phyloP scores from a whole-genome alignment of 2,329 filamentous ascomycete species.

The Fusarium verrucosum region DNA sequence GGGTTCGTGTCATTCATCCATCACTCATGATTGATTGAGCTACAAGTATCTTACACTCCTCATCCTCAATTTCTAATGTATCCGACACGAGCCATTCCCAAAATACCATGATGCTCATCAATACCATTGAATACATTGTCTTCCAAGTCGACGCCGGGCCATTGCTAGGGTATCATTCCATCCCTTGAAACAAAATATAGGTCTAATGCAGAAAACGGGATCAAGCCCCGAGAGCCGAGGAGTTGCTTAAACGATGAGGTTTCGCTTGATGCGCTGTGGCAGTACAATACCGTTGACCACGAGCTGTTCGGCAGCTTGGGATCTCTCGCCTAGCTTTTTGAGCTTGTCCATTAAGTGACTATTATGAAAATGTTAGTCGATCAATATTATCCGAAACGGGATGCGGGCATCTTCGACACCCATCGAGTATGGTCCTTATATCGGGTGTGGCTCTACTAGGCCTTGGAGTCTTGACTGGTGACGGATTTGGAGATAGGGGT shows the following conservation, averaged over 20 bases:
- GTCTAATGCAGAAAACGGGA: constrained; percentile 1
- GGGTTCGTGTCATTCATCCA: constrained; percentile 4
- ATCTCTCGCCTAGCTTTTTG: constrained; percentile 56
- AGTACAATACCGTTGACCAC: constrained; percentile 47
- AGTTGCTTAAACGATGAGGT: constrained; percentile 38
- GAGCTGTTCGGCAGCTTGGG: constrained; percentile 46
- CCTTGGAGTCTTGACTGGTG: constrained; percentile 12
- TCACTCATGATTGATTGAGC: constrained; percentile 3
- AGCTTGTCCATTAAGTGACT: constrained; percentile 68
- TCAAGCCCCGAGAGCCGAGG: neutral
- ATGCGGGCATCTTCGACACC: constrained; percentile 43
- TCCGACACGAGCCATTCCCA: neutral
- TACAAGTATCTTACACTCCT: neutral
- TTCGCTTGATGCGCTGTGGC: constrained; percentile 58
- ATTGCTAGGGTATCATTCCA: constrained; percentile 35
- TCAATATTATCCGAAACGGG: constrained; percentile 44
- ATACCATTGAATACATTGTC: constrained; percentile 2
- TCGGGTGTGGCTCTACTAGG: constrained; percentile 27
- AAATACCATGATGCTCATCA: neutral
- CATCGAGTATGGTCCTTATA: constrained; percentile 41
- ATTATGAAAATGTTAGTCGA: constrained; percentile 45
- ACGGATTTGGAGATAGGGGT: constrained; percentile 4
- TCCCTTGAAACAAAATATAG: constrained; percentile 2
- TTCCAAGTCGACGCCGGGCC: constrained; percentile 18
- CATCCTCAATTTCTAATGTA: neutral